Evolutionary conservation across 2,329 filamentous ascomycete genomes (phyloP).

Genomic region (Xenosphaeropsis pyriputrescens): DNA sequence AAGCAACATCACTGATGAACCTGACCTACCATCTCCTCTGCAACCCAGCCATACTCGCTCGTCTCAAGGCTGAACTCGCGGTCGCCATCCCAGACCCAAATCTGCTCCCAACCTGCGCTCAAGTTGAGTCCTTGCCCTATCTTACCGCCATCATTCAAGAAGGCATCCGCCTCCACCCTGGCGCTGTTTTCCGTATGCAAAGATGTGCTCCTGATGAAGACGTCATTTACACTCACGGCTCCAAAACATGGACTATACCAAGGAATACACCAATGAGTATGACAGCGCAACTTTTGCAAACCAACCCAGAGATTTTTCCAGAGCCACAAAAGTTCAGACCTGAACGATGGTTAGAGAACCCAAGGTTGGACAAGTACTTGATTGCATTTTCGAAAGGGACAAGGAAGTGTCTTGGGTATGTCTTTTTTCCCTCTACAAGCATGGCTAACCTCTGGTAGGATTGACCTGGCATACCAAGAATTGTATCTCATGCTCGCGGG

Average conservation of each 20-base stretch:
- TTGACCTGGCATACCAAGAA: slow-evolving; percentile 10
- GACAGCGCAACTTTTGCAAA: slow-evolving; percentile 22
- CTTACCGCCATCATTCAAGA: slow-evolving; percentile 19
- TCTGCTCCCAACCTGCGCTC: slow-evolving; percentile 2
- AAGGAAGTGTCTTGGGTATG: slow-evolving; percentile 25
- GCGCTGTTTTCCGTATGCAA: slow-evolving; percentile 14
- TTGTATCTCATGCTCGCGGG: slow-evolving; percentile 6
- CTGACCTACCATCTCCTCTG: slow-evolving; percentile 21
- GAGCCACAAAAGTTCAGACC: slow-evolving; percentile 23
- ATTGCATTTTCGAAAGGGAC: slow-evolving; percentile 26
- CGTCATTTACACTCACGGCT: slow-evolving; percentile 6
- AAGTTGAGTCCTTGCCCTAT: slow-evolving; percentile 15
- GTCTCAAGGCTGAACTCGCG: slow-evolving; percentile 20
- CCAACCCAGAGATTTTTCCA: slow-evolving; percentile 22
- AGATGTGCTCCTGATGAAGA: slow-evolving; percentile 12
- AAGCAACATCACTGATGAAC: too few species aligned
- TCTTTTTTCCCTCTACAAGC: too few species aligned
- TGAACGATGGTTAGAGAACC: slow-evolving; percentile 24
- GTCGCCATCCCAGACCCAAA: slow-evolving; percentile 5
- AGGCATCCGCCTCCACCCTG: slow-evolving; percentile 17
- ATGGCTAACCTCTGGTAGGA: too few species aligned
- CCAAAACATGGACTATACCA: slow-evolving; percentile 7
- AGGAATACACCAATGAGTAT: slow-evolving; percentile 22
- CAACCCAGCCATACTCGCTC: slow-evolving; percentile 14
- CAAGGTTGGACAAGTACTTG: slow-evolving; percentile 21